These are phyloP conservation scores for Lenwebbia sp. DNA, from an alignment of 345 rosid genomes.

Conservation along the genomic window DNA sequence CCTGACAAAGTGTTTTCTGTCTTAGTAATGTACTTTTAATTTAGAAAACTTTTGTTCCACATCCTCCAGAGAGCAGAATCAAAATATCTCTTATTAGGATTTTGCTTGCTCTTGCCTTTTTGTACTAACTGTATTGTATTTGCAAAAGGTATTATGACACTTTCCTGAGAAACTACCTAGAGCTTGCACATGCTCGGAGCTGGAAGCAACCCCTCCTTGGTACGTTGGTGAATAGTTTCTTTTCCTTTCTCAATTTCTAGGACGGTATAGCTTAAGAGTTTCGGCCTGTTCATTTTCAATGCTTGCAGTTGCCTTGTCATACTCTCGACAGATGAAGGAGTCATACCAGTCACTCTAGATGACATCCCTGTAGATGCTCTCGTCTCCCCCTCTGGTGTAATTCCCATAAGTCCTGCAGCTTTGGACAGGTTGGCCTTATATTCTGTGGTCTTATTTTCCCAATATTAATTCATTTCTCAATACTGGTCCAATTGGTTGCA, in stretches of 20 bases:
- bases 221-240: slow-evolving; percentile 7
- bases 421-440: slow-evolving; percentile 33
- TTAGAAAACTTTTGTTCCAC: not conserved
- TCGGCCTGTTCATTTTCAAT: not conserved
- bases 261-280: not conserved
- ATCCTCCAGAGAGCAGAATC: not conserved
- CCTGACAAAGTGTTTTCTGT: not conserved
- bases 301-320: slow-evolving; percentile 83
- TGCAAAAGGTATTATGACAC: slow-evolving; percentile 66
- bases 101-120: not conserved
- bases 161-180: slow-evolving; percentile 60
- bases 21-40: not conserved
- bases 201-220: slow-evolving; percentile 76
- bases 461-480: not conserved
- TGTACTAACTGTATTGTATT: slow-evolving; percentile 8
- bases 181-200: slow-evolving; percentile 58
- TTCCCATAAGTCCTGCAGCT: slow-evolving; percentile 51
- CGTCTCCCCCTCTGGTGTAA: slow-evolving; percentile 59
- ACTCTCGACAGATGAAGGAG: slow-evolving; percentile 75
- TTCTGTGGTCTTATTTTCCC: not conserved
- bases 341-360: slow-evolving; percentile 43
- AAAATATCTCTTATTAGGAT: not conserved
- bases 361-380: slow-evolving; percentile 73
- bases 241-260: not conserved
- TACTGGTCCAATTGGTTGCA: not conserved